Evolutionary conservation across 2,329 filamentous ascomycete genomes (phyloP).

Genomic region (Lecanicillium sp.): DNA sequence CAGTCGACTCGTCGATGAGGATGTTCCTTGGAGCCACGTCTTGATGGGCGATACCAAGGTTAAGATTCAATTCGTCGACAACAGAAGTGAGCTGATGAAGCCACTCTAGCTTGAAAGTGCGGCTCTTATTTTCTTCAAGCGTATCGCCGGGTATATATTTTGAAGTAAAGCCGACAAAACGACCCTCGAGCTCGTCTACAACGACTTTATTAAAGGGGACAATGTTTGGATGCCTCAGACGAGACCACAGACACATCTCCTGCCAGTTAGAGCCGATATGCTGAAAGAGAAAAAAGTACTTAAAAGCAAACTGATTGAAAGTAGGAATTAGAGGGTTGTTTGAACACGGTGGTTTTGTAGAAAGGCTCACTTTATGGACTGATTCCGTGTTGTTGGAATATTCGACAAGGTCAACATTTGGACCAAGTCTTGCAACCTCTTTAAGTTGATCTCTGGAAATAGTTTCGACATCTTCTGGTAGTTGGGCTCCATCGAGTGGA

Average conservation of each 20-base stretch:
- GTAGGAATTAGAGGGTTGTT: neutral
- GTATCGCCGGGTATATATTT: constrained; percentile 25
- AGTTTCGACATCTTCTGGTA: constrained; percentile 12
- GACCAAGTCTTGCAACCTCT: constrained; percentile 20
- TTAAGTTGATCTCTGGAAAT: constrained; percentile 15
- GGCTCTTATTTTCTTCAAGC: constrained; percentile 18
- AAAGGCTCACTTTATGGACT: constrained; percentile 6
- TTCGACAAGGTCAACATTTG: constrained; percentile 19
- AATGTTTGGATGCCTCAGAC: constrained; percentile 28
- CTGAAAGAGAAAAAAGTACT: constrained; percentile 23
- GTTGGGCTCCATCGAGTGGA: constrained; percentile 12
- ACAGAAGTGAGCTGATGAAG: constrained; percentile 24
- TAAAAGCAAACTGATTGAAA: constrained; percentile 19
- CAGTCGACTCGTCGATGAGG: constrained; percentile 22
- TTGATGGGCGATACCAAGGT: constrained; percentile 27
- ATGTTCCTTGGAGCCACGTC: constrained; percentile 30
- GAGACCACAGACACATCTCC: constrained; percentile 25
- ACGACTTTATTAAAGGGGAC: constrained; percentile 26
- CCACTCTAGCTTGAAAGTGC: constrained; percentile 26
- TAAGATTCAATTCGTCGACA: constrained; percentile 29
- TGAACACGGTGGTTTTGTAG: neutral
- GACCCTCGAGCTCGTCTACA: constrained; percentile 20
- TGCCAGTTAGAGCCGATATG: constrained; percentile 18
- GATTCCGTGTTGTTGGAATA: constrained; percentile 8
- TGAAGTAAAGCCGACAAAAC: constrained; percentile 28